phyloP scores from a whole-genome alignment of 345 rosid species.

The Capsella bursapastoris region DNA sequence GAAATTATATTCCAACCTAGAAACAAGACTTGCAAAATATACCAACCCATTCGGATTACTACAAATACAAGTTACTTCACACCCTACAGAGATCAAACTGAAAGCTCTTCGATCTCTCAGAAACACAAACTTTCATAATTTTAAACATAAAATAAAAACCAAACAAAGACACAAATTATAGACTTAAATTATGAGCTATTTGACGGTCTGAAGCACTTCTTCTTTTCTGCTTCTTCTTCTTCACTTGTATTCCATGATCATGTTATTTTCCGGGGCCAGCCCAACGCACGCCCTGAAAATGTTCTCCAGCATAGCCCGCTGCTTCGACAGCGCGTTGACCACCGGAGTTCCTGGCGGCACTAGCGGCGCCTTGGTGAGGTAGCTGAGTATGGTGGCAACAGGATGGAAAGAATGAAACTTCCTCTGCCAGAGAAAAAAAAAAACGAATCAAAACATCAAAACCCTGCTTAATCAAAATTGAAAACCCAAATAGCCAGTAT shows the following conservation, averaged over 20 bases:
- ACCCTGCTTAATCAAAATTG: neutral
- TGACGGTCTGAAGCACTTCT: slow-evolving; percentile 16
- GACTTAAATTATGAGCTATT: slow-evolving; percentile 17
- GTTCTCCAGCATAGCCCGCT: slow-evolving; percentile 98
- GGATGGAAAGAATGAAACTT: slow-evolving; percentile 99
- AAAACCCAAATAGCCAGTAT: neutral
- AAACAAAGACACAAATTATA: slow-evolving; percentile 23
- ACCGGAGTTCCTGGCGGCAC: slow-evolving; percentile 98
- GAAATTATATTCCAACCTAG: slow-evolving; percentile 26
- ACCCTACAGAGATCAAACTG: slow-evolving; percentile 33
- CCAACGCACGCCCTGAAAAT: slow-evolving; percentile 95
- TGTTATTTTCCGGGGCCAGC: slow-evolving; percentile 95
- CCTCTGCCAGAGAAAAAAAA: slow-evolving; percentile 52
- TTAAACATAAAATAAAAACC: slow-evolving; percentile 15
- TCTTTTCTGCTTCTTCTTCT: slow-evolving; percentile 7
- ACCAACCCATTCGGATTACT: slow-evolving; percentile 32
- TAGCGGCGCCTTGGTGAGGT: slow-evolving; percentile 97
- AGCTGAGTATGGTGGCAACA: slow-evolving; percentile 95
- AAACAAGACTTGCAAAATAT: slow-evolving; percentile 17
- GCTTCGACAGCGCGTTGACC: slow-evolving; percentile 95
- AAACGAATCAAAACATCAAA: neutral
- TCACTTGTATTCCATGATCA: slow-evolving; percentile 98
- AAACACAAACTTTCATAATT: slow-evolving; percentile 27
- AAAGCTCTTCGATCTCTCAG: slow-evolving; percentile 33
- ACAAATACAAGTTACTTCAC: slow-evolving; percentile 25